Base-by-base conservation (phyloP, 148 eudicot species). In the Rhododendron vialii region DNA sequence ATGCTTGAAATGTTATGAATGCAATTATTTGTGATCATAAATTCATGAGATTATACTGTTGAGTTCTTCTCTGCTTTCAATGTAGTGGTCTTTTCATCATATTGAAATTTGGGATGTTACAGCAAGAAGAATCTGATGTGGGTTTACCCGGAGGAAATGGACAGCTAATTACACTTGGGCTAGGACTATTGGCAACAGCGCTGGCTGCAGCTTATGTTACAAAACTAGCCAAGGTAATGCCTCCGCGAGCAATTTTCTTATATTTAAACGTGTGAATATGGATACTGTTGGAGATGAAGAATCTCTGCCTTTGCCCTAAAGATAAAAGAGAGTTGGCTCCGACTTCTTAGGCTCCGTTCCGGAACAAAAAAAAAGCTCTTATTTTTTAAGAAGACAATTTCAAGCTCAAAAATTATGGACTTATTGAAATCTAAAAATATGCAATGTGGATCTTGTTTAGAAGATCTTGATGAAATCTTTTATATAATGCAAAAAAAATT, bases 201-300 rank as follows among this genome's bases (percentile, higher is more conserved):
- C 76, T 96, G 24, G 99, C 98, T 67, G 99, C 98, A 82, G 75
- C 95, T 83, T 94, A 96, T 86, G 99, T 96, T 35, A 95, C 99
- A 30, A 92, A 88, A 85, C 91, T 96, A 85, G 99, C 98, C 57
- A 92, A 95, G 98, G 99, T 96, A 91, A 82, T 47, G 45, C 38
- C 55, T 81, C 57, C 7, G 47, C 30, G 1, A 18, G 71, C 84
- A 57, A 50, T 33, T 57, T 57, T 43, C 15, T 59, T 35, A 1
- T 82, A 59, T 82, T 57, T 33, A 18, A 4, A 2, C 1, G 38
- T 8, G 74, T 28, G 30, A 69, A 4, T 69, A 28, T 26, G 35
- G 33, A 26, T 11, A 28, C 30, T 69, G 36, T 69, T 13, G 76
- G 18, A 28, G 13, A 67, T 35, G 74, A 67, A 26, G 35, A 28